A percentile compares a stretch with the other conserved stretches of the same genome.
Evolutionary conservation across 495 filamentous ascomycete species (phyloP).

Genomic region (Haplographium delicatum): DNA sequence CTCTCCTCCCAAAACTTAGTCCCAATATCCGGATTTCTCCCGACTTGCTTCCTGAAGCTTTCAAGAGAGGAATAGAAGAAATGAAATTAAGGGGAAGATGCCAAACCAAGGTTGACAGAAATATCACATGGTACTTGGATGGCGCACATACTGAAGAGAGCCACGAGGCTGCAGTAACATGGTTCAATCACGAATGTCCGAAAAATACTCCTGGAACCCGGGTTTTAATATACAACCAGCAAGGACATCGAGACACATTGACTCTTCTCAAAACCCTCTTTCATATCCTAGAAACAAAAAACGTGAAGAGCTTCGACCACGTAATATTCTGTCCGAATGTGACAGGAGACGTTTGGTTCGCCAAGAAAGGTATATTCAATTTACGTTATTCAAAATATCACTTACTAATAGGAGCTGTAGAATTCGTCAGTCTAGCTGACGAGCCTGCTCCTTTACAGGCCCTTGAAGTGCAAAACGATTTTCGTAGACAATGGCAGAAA

Average conservation of each 20-base stretch:
- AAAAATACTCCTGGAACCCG: slow-evolving; percentile 32
- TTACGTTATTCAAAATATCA: not conserved
- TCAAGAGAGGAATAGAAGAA: slow-evolving; percentile 68
- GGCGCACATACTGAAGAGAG: slow-evolving; percentile 90
- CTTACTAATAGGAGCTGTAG: slow-evolving; percentile 9
- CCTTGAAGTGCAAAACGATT: slow-evolving; percentile 65
- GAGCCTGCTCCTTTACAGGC: slow-evolving; percentile 60
- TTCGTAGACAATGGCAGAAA: slow-evolving; percentile 66
- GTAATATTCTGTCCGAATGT: slow-evolving; percentile 88
- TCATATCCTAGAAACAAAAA: slow-evolving; percentile 39
- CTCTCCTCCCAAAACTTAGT: slow-evolving; percentile 46
- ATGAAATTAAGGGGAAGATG: slow-evolving; percentile 78
- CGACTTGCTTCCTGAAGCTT: slow-evolving; percentile 53
- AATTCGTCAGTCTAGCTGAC: slow-evolving; percentile 67
- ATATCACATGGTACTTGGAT: slow-evolving; percentile 80
- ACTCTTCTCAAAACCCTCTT: slow-evolving; percentile 61
- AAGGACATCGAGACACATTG: slow-evolving; percentile 73
- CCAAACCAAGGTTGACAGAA: slow-evolving; percentile 62
- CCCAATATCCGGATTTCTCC: slow-evolving; percentile 24
- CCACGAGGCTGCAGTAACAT: slow-evolving; percentile 68
- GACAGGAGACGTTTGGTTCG: slow-evolving; percentile 63
- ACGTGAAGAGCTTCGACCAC: slow-evolving; percentile 61
- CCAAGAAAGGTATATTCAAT: slow-evolving; percentile 40
- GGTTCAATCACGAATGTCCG: slow-evolving; percentile 50
- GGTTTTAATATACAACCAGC: slow-evolving; percentile 95